Conservation (phyloP, 768 basidiomycete genomes). For the Boletus rubescentipes region DNA sequence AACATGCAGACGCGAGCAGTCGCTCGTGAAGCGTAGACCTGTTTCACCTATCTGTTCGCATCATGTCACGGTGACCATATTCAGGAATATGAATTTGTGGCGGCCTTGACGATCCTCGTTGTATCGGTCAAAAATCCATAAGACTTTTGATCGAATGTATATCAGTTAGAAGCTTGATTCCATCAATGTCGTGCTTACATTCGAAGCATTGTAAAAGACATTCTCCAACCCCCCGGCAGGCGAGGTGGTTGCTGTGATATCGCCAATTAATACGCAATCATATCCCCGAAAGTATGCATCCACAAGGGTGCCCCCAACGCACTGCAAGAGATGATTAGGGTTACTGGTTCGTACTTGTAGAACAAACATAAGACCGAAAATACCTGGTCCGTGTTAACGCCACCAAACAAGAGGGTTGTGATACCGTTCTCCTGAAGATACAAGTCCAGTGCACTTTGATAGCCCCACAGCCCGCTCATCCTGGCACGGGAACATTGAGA, state of each 20-base stretch:
- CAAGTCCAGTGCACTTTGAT: constrained; percentile 59
- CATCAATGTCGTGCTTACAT: constrained; percentile 39
- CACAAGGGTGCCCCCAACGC: constrained; percentile 61
- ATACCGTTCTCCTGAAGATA: constrained; percentile 64
- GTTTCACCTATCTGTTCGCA: background rate
- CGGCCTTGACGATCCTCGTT: constrained; percentile 27
- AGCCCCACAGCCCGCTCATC: constrained; percentile 67
- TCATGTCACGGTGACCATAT: background rate
- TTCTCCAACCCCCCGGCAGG: constrained; percentile 56
- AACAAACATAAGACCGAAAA: background rate
- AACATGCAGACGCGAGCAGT: background rate
- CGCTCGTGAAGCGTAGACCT: background rate
- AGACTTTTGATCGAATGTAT: constrained; percentile 30
- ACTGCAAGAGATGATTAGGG: constrained; percentile 34
- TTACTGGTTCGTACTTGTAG: background rate
- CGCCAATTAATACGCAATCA: constrained; percentile 57
- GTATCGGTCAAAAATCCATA: constrained; percentile 53
- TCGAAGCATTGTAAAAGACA: constrained; percentile 54
- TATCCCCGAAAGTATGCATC: constrained; percentile 67
- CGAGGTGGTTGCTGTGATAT: constrained; percentile 63
- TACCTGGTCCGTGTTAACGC: constrained; percentile 70
- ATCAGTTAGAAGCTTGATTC: background rate
- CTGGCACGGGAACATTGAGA: constrained; percentile 29
- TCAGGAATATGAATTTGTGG: background rate
- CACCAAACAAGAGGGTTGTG: constrained; percentile 59